These are phyloP conservation scores for Saitozyma sp. DNA, from an alignment of 768 basidiomycete genomes.

Conservation along the genomic window DNA sequence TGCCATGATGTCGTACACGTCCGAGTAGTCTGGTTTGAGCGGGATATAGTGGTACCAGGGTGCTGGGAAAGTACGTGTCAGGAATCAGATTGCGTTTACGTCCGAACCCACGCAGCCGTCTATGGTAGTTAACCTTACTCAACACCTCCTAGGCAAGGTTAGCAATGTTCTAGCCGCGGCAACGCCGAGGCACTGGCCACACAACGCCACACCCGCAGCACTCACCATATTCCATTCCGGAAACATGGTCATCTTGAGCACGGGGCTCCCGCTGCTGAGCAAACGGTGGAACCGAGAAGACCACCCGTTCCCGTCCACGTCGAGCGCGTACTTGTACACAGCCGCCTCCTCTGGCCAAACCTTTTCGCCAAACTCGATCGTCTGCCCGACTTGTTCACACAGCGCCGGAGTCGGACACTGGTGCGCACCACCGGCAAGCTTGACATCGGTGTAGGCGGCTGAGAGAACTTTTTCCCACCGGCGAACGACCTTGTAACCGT, in stretches of 20 bases:
- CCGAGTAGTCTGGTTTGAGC: constrained; percentile 63
- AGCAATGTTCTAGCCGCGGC: neutral
- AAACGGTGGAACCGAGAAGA: constrained; percentile 69
- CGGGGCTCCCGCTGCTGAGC: constrained; percentile 63
- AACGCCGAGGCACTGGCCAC: too few species aligned
- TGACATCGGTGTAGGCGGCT: constrained; percentile 64
- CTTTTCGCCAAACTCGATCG: constrained; percentile 60
- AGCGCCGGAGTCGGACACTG: constrained; percentile 39
- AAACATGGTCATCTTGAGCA: constrained; percentile 71
- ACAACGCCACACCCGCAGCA: neutral
- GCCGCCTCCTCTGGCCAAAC: constrained; percentile 60
- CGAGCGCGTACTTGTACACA: constrained; percentile 60
- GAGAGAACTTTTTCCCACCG: constrained; percentile 54
- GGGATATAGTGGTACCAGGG: constrained; percentile 78
- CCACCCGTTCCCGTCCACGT: constrained; percentile 59
- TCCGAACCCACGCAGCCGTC: too few species aligned
- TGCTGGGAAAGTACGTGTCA: constrained; percentile 29
- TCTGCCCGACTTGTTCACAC: constrained; percentile 57
- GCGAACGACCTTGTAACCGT: constrained; percentile 31
- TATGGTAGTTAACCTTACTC: too few species aligned
- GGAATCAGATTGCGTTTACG: neutral
- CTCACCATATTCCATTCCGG: constrained; percentile 65
- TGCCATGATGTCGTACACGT: constrained; percentile 68
- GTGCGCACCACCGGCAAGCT: constrained; percentile 56
- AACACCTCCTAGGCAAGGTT: constrained; percentile 17